Evolutionary conservation across 257 asterid genomes (phyloP), one percentile per base, ranked within the genome.

Genomic region (Ehretia macrophylla): DNA sequence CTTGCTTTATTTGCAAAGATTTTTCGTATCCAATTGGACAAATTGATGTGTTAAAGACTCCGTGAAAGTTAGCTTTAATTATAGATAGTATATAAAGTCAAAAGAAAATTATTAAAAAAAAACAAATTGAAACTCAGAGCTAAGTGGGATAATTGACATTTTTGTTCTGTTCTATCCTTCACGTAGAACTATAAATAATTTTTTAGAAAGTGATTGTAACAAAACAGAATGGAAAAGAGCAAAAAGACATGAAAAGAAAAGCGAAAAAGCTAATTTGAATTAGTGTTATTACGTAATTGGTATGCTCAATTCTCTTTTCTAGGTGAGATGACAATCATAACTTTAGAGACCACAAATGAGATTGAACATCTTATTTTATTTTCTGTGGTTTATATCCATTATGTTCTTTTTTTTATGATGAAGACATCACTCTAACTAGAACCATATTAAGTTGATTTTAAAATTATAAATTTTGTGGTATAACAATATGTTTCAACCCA

Each of bases 231-330:
- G 20, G 12, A 49, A 49, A 49, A 49, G 54, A 49, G 54, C 53
- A 60, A 44, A n/a, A 76, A 70, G 80, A 74, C 78, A 74, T 64
- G 61, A 45, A 51, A 53, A 32, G 61, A 51, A 69, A 66, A 38
- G 66, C 56, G 35, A 27, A 27, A 27, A 27, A 27, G 35, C 35
- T 27, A 27, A 27, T 27, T 27, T 27, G 35, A 27, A 27, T 27
- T 1, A 27, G 35, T 27, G 35, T 27, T 27, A 3, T 27, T 27
- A 1, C 35, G 35, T 27, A 27, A 55, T 40, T 55, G 14, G 18
- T 17, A 46, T 20, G 42, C 45, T 19, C 57, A 51, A 68, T 53
- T 59, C 52, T 60, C 68, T 37, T 47, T 49, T 49, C 14, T 49
- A 3, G 17, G 54, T 16, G 11, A 17, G 9, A 17, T 49, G 17